Conservation (phyloP, 169 alveolate genomes). For the Amoebophrya sp. region DNA sequence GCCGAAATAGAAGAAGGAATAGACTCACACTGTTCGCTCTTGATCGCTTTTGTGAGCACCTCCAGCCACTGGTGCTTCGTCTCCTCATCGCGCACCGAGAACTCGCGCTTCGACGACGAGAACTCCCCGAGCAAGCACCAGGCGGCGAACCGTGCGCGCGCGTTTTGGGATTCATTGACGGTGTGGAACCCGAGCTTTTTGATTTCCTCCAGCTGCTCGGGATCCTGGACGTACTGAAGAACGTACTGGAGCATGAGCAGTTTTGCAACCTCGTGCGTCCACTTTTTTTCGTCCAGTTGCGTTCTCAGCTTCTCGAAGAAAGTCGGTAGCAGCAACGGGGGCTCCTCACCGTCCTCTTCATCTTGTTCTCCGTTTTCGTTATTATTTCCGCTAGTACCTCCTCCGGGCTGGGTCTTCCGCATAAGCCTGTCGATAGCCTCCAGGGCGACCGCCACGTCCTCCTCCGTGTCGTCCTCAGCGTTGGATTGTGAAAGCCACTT, state of each 20-base stretch:
- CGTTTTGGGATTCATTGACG: neutral
- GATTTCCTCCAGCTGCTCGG: neutral
- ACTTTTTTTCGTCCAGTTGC: neutral
- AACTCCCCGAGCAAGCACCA: neutral
- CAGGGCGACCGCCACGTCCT: neutral
- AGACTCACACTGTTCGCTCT: neutral
- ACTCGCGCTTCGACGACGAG: neutral
- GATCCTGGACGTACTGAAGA: neutral
- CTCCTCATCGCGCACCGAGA: neutral
- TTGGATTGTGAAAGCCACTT: neutral
- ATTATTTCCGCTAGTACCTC: too few relatives aligned
- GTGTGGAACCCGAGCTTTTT: neutral
- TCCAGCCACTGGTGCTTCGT: neutral
- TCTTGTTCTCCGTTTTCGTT: too few relatives aligned
- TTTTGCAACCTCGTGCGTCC: neutral
- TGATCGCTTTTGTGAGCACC: neutral
- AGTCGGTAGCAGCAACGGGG: neutral
- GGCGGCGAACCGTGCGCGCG: neutral
- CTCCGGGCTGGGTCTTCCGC: neutral
- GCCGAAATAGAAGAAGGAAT: too few relatives aligned
- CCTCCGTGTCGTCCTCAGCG: neutral
- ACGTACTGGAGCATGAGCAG: neutral
- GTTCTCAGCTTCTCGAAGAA: neutral
- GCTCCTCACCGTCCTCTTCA: neutral
- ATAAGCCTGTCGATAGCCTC: neutral